These are phyloP conservation scores for Chlorella sorokiniana DNA, from an alignment of 139 green algal genomes.

Conservation along the genomic window DNA sequence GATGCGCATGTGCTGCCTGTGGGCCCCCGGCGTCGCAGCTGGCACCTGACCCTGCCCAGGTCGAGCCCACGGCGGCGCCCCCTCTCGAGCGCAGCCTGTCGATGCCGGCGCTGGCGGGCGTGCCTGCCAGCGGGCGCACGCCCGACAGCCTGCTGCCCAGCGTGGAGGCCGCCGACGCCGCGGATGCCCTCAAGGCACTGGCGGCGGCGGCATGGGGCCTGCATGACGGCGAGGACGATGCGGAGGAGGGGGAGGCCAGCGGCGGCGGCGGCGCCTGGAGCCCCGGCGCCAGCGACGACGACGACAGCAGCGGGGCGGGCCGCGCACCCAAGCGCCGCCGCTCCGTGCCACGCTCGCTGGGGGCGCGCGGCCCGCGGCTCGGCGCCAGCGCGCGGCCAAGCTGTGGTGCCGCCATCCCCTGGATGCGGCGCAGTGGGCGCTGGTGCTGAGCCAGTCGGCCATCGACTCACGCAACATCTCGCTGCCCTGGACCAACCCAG, in stretches of 20 bases:
- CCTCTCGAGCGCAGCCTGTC: too few species aligned
- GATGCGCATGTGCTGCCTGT: too few species aligned
- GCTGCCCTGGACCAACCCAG: conserved; percentile 25
- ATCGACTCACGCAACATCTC: conserved; percentile 22
- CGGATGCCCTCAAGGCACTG: neutral
- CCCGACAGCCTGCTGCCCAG: neutral
- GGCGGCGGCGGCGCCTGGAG: neutral
- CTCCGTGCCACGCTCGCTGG: too few species aligned
- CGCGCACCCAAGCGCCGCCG: neutral
- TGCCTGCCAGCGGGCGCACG: too few species aligned
- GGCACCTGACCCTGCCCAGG: too few species aligned
- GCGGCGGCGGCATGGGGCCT: neutral
- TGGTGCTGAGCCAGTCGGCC: conserved; percentile 15
- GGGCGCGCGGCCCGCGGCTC: neutral
- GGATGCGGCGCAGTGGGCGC: neutral
- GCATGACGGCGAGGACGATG: neutral
- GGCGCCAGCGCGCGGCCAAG: conserved; percentile 15
- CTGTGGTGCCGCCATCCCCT: conserved; percentile 28
- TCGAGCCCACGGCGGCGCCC: too few species aligned
- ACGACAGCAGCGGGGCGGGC: neutral
- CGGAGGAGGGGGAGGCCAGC: neutral
- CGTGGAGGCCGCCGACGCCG: neutral
- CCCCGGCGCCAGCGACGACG: neutral
- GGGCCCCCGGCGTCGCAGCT: too few species aligned
- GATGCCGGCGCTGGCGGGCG: too few species aligned